Conservation (phyloP, 768 basidiomycete species). For the Mycena pura region DNA sequence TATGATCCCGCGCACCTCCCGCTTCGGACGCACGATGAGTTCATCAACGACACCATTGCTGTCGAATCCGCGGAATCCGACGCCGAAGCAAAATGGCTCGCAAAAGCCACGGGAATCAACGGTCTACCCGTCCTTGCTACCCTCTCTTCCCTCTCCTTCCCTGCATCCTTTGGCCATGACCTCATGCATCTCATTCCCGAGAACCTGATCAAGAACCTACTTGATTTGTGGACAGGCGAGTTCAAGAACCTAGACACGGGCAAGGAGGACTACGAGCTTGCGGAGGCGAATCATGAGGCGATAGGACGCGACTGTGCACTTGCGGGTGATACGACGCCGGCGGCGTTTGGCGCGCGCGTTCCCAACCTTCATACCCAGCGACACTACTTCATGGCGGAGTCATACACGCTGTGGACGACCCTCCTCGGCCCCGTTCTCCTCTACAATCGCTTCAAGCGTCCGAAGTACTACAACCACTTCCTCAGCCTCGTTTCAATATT, state of each 20-base stretch:
- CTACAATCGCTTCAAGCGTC: background rate
- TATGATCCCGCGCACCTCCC: constrained; percentile 43
- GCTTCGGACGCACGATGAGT: constrained; percentile 37
- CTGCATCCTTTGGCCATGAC: too few relatives aligned
- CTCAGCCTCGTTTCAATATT: background rate
- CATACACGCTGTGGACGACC: background rate
- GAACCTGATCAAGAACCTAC: constrained; percentile 49
- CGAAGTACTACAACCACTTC: background rate
- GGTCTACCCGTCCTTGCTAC: constrained; percentile 37
- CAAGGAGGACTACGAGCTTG: constrained; percentile 33
- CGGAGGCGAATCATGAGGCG: background rate
- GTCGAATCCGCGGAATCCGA: constrained; percentile 35
- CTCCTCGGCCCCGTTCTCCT: background rate
- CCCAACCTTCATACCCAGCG: background rate
- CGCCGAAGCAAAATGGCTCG: constrained; percentile 25
- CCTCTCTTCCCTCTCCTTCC: too few relatives aligned
- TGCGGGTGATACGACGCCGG: background rate
- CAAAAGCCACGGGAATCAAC: constrained; percentile 42
- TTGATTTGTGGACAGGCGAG: constrained; percentile 46
- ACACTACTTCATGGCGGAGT: background rate
- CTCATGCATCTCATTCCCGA: constrained; percentile 53
- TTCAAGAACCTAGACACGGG: constrained; percentile 48
- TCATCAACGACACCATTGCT: constrained; percentile 30
- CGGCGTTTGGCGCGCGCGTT: background rate
- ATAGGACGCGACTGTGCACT: background rate